These are phyloP conservation scores for Suillus sp. DNA, from an alignment of 768 basidiomycete species.

Conservation along the genomic window DNA sequence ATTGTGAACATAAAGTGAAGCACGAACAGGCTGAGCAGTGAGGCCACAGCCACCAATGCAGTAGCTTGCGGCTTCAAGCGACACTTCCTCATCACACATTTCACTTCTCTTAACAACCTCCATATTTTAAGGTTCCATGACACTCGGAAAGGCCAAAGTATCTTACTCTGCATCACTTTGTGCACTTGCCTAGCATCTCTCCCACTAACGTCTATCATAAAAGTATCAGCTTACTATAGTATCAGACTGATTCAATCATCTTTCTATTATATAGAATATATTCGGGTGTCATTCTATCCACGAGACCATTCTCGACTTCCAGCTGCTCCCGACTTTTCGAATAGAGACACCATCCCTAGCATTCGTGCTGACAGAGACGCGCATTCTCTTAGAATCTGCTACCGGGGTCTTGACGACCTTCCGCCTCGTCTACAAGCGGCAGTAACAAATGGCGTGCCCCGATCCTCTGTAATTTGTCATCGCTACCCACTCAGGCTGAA, in stretches of 20 bases:
- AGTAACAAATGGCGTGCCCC: conserved; percentile 51
- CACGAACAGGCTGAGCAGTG: not conserved
- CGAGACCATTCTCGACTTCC: conserved; percentile 52
- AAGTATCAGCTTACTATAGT: not conserved
- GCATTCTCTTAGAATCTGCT: conserved; percentile 46
- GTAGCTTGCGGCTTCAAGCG: too few species aligned
- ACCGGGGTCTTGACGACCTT: conserved; percentile 54
- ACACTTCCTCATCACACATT: not conserved
- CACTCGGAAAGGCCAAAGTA: not conserved
- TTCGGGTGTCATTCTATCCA: conserved; percentile 53
- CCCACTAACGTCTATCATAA: not conserved
- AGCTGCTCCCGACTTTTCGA: conserved; percentile 44
- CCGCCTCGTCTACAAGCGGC: conserved; percentile 45
- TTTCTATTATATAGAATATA: conserved; percentile 38
- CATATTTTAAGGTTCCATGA: not conserved
- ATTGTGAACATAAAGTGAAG: conserved; percentile 6
- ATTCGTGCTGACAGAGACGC: conserved; percentile 54
- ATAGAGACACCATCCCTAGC: conserved; percentile 50
- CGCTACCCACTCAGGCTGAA: conserved; percentile 48
- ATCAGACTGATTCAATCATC: conserved; percentile 6
- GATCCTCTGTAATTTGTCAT: conserved; percentile 45
- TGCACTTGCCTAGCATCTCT: not conserved
- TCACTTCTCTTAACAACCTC: not conserved
- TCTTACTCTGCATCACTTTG: not conserved
- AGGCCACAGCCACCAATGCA: not conserved